phyloP scores from a whole-genome alignment of 148 eudicot genomes.

The Fagopyrum tataricum region DNA sequence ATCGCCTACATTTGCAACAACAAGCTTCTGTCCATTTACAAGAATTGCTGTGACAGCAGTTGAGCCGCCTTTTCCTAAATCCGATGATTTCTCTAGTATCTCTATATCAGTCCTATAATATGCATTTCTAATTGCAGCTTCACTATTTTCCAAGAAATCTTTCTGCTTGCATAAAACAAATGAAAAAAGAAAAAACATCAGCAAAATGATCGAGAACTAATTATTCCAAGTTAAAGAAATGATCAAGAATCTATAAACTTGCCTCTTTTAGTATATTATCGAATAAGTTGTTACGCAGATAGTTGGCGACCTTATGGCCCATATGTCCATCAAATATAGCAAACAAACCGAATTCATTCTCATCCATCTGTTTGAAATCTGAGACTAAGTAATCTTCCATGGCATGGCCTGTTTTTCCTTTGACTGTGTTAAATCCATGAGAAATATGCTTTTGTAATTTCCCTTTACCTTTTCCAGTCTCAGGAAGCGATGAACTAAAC shows the following conservation, averaged over 20 bases:
- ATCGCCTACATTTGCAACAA: conserved; percentile 87
- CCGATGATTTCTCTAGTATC: conserved; percentile 58
- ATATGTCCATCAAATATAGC: conserved; percentile 67
- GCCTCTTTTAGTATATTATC: conserved; percentile 57
- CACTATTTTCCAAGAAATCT: conserved; percentile 75
- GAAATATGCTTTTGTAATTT: background rate
- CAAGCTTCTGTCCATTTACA: conserved; percentile 36
- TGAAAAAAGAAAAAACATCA: background rate
- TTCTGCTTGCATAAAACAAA: conserved; percentile 40
- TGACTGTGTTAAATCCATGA: conserved; percentile 44
- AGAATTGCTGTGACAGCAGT: conserved; percentile 9
- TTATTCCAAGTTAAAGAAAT: background rate
- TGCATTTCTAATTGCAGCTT: conserved; percentile 62
- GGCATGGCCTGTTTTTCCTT: conserved; percentile 58
- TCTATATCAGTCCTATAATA: conserved; percentile 58
- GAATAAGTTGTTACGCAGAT: conserved; percentile 43
- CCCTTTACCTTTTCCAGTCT: conserved; percentile 6
- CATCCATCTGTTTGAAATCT: conserved; percentile 36
- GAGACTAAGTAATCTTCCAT: conserved; percentile 72
- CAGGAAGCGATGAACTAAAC: background rate
- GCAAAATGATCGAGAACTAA: conserved; percentile 6
- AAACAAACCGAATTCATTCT: conserved; percentile 53
- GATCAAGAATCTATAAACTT: background rate
- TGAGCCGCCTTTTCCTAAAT: conserved; percentile 34
- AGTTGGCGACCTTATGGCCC: conserved; percentile 57